phyloP scores from a whole-genome alignment of 2,329 filamentous ascomycete genomes.

The Hyphodiscus sp. region DNA sequence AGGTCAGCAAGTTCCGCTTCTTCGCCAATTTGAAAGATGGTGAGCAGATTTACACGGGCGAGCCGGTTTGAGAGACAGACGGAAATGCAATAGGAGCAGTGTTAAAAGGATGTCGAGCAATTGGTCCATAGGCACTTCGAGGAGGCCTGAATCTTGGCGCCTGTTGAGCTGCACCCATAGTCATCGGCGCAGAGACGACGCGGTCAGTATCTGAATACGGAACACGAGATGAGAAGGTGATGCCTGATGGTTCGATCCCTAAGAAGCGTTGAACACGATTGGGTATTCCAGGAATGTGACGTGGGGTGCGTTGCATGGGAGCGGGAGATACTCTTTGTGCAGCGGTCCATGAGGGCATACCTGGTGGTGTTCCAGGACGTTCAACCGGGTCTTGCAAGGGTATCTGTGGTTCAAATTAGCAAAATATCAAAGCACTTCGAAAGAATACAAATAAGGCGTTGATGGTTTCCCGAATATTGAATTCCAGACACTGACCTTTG shows the following conservation, averaged over 20 bases:
- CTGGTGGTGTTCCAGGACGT: constrained; percentile 27
- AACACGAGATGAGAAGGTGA: constrained; percentile 7
- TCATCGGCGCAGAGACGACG: constrained; percentile 6
- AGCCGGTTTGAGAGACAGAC: not conserved
- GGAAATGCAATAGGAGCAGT: constrained; percentile 14
- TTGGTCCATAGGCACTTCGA: constrained; percentile 25
- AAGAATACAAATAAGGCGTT: not conserved
- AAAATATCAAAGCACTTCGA: constrained; percentile 11
- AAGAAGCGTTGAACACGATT: constrained; percentile 21
- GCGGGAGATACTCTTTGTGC: constrained; percentile 17
- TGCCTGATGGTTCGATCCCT: constrained; percentile 10
- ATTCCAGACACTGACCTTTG: not conserved
- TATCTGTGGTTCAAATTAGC: constrained; percentile 9
- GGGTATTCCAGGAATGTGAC: constrained; percentile 2
- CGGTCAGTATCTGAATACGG: not conserved
- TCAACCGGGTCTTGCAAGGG: constrained; percentile 25
- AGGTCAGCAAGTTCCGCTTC: no score
- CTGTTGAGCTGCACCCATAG: constrained; percentile 1
- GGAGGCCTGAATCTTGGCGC: constrained; percentile 26
- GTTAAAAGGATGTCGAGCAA: constrained; percentile 27
- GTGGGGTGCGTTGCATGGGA: not conserved
- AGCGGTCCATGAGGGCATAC: constrained; percentile 30
- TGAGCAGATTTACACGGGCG: constrained; percentile 4
- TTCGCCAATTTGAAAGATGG: no score
- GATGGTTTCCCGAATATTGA: not conserved